A percentile compares a stretch with the other conserved stretches of the same genome.
phyloP scores from a whole-genome alignment of 345 rosid genomes.

The Acer yangbiense region DNA sequence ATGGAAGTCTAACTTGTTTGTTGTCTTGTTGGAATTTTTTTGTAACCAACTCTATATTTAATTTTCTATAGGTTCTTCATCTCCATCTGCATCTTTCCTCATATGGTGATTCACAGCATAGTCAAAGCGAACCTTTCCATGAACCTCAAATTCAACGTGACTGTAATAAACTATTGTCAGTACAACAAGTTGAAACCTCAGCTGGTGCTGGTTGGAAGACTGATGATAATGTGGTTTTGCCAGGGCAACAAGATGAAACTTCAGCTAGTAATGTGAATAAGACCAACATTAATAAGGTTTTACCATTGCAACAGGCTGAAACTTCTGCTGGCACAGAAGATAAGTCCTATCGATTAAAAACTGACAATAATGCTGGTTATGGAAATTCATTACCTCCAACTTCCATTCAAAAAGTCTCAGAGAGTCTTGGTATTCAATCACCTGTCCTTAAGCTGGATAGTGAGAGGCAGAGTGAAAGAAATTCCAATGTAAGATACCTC shows the following conservation, averaged over 20 bases:
- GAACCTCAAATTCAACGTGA: conserved; percentile 15
- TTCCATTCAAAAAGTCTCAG: conserved; percentile 15
- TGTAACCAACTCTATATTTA: background rate
- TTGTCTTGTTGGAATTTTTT: background rate
- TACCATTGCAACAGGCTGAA: conserved; percentile 20
- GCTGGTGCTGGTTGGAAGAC: background rate
- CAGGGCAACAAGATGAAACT: background rate
- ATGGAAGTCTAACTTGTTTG: background rate
- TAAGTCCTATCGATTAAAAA: conserved; percentile 10
- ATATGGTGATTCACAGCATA: conserved; percentile 29
- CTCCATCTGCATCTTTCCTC: conserved; percentile 42
- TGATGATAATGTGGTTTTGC: background rate
- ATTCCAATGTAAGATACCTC: conserved; percentile 21
- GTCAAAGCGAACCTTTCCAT: conserved; percentile 20
- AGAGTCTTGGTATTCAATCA: conserved; percentile 17
- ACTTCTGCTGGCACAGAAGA: conserved; percentile 21
- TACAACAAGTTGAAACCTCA: conserved; percentile 26
- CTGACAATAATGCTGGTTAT: background rate
- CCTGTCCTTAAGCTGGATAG: conserved; percentile 2
- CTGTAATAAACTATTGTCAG: conserved; percentile 17
- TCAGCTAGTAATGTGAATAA: conserved; percentile 3
- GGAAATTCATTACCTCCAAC: conserved; percentile 11
- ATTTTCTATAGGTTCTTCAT: conserved; percentile 40
- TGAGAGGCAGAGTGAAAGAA: conserved; percentile 20
- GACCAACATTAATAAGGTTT: background rate